Evolutionary conservation across 345 rosid species (phyloP).

Genomic region (Acer yangbiense): DNA sequence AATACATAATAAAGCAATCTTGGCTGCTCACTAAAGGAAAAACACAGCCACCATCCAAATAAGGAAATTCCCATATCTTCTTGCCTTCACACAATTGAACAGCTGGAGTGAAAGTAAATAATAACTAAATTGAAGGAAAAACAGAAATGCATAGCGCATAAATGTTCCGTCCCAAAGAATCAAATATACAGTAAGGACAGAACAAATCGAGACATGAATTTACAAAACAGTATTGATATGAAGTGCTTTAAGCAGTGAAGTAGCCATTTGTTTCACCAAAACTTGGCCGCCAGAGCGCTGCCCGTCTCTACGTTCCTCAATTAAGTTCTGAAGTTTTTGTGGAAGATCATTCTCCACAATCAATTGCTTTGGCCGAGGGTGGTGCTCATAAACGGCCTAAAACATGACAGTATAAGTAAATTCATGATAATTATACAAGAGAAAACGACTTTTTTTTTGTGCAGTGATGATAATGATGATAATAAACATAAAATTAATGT

Average conservation of each 20-base stretch:
- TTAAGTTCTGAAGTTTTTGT: conserved; percentile 76
- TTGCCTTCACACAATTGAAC: conserved; percentile 1
- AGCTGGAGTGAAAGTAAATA: not conserved
- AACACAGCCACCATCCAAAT: conserved; percentile 11
- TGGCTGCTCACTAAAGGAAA: not conserved
- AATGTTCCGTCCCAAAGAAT: conserved; percentile 18
- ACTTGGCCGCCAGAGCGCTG: conserved; percentile 98
- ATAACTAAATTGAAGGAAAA: not conserved
- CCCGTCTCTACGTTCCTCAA: conserved; percentile 96
- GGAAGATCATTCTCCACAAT: conserved; percentile 96
- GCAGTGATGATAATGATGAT: not conserved
- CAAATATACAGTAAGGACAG: conserved; percentile 21
- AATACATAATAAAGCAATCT: too few relatives aligned
- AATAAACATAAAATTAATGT: not conserved
- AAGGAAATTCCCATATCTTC: not conserved
- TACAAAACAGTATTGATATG: conserved; percentile 89
- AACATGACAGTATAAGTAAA: conserved; percentile 3
- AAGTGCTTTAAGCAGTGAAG: conserved; percentile 92
- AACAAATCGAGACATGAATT: conserved; percentile 15
- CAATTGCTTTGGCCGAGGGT: conserved; percentile 94
- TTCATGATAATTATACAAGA: not conserved
- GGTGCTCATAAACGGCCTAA: conserved; percentile 98
- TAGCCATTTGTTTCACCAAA: conserved; percentile 96
- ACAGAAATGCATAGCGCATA: too few relatives aligned
- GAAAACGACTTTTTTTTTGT: not conserved